Percentiles rank a stretch among this genome's conserved stretches.
phyloP scores from a whole-genome alignment of 495 filamentous ascomycete genomes.

The Xylaria curta region DNA sequence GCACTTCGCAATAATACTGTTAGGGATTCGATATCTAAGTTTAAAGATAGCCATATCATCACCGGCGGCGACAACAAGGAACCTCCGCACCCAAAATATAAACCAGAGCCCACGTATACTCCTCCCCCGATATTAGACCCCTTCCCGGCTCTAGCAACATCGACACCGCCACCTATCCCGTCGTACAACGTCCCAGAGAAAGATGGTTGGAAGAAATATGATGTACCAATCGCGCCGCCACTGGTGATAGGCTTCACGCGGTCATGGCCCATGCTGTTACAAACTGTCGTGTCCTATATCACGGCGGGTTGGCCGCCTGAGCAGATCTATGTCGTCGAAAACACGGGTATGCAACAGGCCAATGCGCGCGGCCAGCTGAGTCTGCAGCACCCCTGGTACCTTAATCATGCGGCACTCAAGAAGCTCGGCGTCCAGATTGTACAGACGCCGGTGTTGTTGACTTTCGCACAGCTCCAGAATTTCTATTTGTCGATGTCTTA shows the following conservation, averaged over 20 bases:
- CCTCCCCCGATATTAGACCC: constrained; percentile 47
- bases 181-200: constrained; percentile 47
- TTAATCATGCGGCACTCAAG: constrained; percentile 61
- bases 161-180: constrained; percentile 51
- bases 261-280: constrained; percentile 64
- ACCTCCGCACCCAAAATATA: constrained; percentile 39
- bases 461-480: constrained; percentile 69
- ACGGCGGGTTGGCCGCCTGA: constrained; percentile 66
- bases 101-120: constrained; percentile 42
- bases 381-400: constrained; percentile 66
- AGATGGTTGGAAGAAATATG: constrained; percentile 44
- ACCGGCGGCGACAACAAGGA: neutral
- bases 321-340: constrained; percentile 68
- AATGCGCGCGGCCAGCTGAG: constrained; percentile 59
- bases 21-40: constrained; percentile 12
- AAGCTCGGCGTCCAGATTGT: constrained; percentile 63
- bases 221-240: constrained; percentile 50
- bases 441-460: constrained; percentile 63
- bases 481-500: constrained; percentile 57
- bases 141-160: constrained; percentile 45
- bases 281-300: constrained; percentile 64
- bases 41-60: constrained; percentile 2
- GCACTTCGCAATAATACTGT: constrained; percentile 2
- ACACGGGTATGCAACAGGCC: constrained; percentile 65
- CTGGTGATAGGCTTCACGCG: constrained; percentile 68